Conservation (phyloP, 164 flowering plant species). For the Stephania yunnanensis region DNA sequence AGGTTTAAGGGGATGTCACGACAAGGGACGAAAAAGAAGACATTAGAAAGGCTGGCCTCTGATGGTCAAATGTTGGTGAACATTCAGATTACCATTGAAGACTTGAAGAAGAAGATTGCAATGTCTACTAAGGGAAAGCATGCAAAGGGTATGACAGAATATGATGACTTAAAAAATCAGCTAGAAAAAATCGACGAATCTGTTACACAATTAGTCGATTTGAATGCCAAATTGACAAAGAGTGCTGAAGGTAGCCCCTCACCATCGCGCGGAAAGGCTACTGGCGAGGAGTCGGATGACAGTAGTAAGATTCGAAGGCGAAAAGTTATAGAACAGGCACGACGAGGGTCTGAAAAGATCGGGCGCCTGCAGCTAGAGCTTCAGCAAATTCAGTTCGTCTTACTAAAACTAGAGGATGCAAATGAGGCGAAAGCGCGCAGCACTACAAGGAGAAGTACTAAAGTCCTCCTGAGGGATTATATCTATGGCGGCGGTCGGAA, state of each 20-base stretch:
- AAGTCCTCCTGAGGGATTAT: slow-evolving; percentile 51
- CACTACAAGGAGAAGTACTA: slow-evolving; percentile 24
- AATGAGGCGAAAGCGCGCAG: slow-evolving; percentile 34
- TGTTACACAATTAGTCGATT: slow-evolving; percentile 46
- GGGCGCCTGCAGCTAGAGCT: slow-evolving; percentile 72
- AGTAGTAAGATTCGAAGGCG: slow-evolving; percentile 24
- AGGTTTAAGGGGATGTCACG: slow-evolving; percentile 28
- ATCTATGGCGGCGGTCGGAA: slow-evolving; percentile 37
- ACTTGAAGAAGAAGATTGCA: slow-evolving; percentile 63
- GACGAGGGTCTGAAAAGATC: slow-evolving; percentile 70
- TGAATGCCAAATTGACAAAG: slow-evolving; percentile 46
- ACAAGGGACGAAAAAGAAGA: slow-evolving; percentile 46
- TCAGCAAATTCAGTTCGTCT: slow-evolving; percentile 57
- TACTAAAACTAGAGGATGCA: slow-evolving; percentile 59
- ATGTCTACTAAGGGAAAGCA: slow-evolving; percentile 39
- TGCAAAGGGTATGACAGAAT: slow-evolving; percentile 44
- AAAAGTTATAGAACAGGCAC: slow-evolving; percentile 51
- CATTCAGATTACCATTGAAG: slow-evolving; percentile 69
- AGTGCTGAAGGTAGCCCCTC: slow-evolving; percentile 32
- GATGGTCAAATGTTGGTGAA: slow-evolving; percentile 70
- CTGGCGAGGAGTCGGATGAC: slow-evolving; percentile 24
- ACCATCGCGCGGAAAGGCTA: slow-evolving; percentile 20
- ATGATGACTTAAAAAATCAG: slow-evolving; percentile 55
- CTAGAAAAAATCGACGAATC: slow-evolving; percentile 59
- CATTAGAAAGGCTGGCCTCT: slow-evolving; percentile 67